Base-by-base conservation (phyloP, 495 filamentous ascomycete species). In the Aspergillus leporis region DNA sequence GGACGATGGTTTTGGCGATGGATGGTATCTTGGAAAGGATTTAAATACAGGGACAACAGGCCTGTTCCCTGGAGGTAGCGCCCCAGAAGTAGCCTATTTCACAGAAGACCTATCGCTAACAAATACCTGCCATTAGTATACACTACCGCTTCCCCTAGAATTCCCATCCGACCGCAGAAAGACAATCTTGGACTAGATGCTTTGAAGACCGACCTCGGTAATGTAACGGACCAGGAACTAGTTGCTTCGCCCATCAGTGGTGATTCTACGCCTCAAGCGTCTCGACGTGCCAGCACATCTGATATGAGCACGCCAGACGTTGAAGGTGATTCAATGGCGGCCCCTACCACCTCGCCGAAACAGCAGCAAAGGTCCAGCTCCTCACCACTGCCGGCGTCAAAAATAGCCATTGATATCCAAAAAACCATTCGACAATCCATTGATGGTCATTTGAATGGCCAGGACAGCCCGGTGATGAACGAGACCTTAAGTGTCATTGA, bases 401-500 rank as follows among this genome's bases (percentile, higher is more conserved):
- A 70, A 16, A 66, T 79, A 28, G 70, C 71, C 2, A 70, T 78
- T 41, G 76, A 78, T 47, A 75, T 77, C 18, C 79, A 81, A 53
- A 74, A 76, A 54, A 73, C 78, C 8, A 75, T 79, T 53, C 75
- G 74, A 18, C 67, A 83, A 59, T 70, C 77, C 40, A 66, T 83
- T 25, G 67, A 74, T 61, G 66, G 71, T 59, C 69, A 81, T 59
- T 48, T 74, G 56, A 74, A 71, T 38, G 65, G 65, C 30, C 76
- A 85, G 61, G 82, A 85, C 25, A 93, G 90, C 66, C 90, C 92
- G 3, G 93, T 98, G 25, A 90, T 99, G 80, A 92, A 96, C 67
- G 93, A 99, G 67, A 98, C 95, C 0, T 74, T 99, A 57, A 96
- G 91, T 65, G 95, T 98, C 32, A 99, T 99, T 66, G 85, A 99